Percentiles rank a stretch among this genome's conserved stretches.
These are phyloP conservation scores for Pichia sp. DNA, from an alignment of 1,139 yeast species.

Conservation along the genomic window DNA sequence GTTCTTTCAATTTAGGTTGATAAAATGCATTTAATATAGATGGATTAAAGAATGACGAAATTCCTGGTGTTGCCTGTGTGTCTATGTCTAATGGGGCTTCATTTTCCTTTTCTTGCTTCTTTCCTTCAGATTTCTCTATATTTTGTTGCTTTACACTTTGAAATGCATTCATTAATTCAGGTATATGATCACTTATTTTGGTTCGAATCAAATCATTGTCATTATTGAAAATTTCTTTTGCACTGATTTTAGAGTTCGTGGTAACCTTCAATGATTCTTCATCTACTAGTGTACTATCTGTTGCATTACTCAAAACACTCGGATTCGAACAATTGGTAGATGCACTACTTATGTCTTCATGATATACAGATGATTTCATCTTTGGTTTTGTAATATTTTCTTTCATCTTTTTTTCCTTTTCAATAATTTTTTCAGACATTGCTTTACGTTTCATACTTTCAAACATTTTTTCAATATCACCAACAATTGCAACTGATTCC, in stretches of 20 bases:
- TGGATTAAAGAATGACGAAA: conserved; percentile 17
- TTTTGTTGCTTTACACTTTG: conserved; percentile 28
- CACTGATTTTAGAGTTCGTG: conserved; percentile 9
- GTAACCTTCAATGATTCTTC: conserved; percentile 3
- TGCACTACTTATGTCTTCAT: background rate
- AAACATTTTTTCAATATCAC: conserved; percentile 59
- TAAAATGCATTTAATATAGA: conserved; percentile 24
- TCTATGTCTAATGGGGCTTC: background rate
- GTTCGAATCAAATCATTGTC: conserved; percentile 31
- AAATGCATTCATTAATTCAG: conserved; percentile 53
- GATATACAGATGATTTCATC: background rate
- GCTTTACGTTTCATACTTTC: conserved; percentile 32
- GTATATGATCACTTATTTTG: conserved; percentile 49
- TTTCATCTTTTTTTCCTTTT: background rate
- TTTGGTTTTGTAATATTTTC: background rate
- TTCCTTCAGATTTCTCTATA: background rate
- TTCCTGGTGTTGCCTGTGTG: background rate
- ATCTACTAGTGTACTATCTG: conserved; percentile 13
- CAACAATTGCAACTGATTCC: conserved; percentile 55
- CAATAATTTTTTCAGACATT: conserved; percentile 3
- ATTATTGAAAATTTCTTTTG: conserved; percentile 10
- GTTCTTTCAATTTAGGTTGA: conserved; percentile 21
- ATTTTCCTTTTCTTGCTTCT: background rate
- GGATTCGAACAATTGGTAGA: background rate
- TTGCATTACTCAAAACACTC: conserved; percentile 6